Evolutionary conservation across 2,329 filamentous ascomycete species (phyloP).

Genomic region (Arthrobotrys sphaeroides): DNA sequence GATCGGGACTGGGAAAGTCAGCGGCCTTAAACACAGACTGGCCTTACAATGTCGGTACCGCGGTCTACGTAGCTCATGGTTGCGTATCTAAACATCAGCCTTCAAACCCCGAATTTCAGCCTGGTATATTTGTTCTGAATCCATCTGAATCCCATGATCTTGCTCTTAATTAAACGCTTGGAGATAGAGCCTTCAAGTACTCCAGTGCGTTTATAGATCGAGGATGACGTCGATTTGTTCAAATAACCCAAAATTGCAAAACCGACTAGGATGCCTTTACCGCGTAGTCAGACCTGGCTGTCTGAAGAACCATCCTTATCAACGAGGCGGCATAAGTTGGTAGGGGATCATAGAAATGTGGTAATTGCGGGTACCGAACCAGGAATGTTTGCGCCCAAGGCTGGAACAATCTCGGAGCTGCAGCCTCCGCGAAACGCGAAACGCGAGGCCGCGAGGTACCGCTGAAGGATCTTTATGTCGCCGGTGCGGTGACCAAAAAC

Average conservation of each 20-base stretch:
- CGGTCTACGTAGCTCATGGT: too few species aligned
- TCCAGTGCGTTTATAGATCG: too few species aligned
- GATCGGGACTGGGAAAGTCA: background rate
- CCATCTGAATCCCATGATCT: background rate
- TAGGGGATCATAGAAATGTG: too few species aligned
- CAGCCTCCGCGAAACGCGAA: conserved; percentile 8
- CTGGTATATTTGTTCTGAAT: background rate
- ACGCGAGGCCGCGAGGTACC: background rate
- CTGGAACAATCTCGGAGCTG: background rate
- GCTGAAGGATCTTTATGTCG: background rate
- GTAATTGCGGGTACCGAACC: too few species aligned
- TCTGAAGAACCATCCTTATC: too few species aligned
- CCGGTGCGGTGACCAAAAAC: background rate
- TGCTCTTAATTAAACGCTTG: background rate
- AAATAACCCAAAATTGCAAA: too few species aligned
- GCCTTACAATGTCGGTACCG: too few species aligned
- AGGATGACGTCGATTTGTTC: too few species aligned
- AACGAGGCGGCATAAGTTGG: background rate
- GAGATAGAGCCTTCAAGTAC: background rate
- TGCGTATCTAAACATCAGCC: background rate
- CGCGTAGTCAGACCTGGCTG: too few species aligned
- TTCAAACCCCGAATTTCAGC: background rate
- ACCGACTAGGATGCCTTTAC: too few species aligned
- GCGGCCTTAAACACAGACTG: background rate
- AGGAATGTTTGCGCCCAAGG: background rate